Evolutionary conservation across 139 green algal species (phyloP), one percentile per base, ranked within the genome.

Genomic region (Chlorella sp.): DNA sequence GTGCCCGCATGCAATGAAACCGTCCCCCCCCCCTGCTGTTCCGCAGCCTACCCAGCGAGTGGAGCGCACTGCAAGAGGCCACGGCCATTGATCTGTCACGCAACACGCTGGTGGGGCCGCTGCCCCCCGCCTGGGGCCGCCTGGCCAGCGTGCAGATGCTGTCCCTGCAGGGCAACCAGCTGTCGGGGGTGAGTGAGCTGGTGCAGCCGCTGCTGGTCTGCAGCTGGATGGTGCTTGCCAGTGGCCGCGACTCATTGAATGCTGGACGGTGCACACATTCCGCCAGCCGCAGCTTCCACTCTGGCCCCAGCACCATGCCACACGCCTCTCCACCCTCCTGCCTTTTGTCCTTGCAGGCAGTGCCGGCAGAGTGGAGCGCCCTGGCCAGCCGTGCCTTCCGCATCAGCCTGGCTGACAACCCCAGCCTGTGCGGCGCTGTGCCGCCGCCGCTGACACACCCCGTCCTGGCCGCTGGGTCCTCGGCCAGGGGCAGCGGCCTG

Each of bases 101-200:
- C 58, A 84, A 88, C 41, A 13, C 16, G 24, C 65, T 87, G 64
- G 48, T 1, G 0, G 75, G 83, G 22, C 7, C n/a, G 38, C 46
- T 87, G 51, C 83, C 75, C 30, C 48, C 75, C 1, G 38, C 36
- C 22, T 87, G 83, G 83, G 83, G 62, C 7, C 8, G 34, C 19
- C 38, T 84, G 46, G 46, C n/a, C 64, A 64, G 72, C 87, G 68
- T 84, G 76, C 78, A 73, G 64, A 62, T 81, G 32, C 51, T 87
- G 64, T 69, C 48, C 1, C 70, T 87, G 40, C 20, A 46, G 40
- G 38, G 22, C 67, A 84, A 88, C 56, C 65, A 56, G 32, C 74
- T 87, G 75, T 73, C 81, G 1, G 81, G 81, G 69, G 81, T 85
- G 69, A 85, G 69, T 34, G 22, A 36, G 11, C 6, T 46, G 17